A percentile compares a stretch with the other conserved stretches of the same genome.
Evolutionary conservation across 2,329 filamentous ascomycete species (phyloP).

Genomic region (Apiospora pterosperma): DNA sequence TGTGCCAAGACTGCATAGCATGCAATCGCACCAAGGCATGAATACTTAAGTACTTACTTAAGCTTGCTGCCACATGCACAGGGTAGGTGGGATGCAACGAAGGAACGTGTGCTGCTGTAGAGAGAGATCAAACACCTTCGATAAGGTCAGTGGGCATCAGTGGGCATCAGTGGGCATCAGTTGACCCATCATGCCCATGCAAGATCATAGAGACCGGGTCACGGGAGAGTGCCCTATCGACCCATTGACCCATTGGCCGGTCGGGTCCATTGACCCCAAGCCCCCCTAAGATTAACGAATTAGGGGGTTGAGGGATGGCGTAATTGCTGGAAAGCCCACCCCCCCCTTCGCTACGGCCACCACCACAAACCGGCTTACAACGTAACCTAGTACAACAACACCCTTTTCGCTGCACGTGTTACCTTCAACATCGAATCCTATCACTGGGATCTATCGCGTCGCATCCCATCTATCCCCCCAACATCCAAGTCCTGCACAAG

Average conservation of each 20-base stretch:
- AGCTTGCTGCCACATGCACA: no score
- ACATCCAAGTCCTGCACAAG: background rate
- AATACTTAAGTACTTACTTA: no score
- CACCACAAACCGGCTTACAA: no score
- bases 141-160: no score
- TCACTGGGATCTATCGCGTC: background rate
- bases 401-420: constrained; percentile 1
- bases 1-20: background rate
- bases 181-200: no score
- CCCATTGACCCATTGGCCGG: background rate
- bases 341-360: background rate
- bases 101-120: no score
- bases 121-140: no score
- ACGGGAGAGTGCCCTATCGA: no score
- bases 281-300: background rate
- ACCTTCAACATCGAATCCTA: background rate
- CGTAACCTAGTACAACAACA: no score
- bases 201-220: no score
- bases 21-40: background rate
- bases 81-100: no score
- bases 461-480: background rate
- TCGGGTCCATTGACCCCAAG: background rate
- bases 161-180: no score
- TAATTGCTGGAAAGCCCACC: background rate
- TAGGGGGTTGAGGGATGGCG: background rate